Base-by-base conservation (phyloP, 1,284 basidiomycete species). In the Meira nashicola region DNA sequence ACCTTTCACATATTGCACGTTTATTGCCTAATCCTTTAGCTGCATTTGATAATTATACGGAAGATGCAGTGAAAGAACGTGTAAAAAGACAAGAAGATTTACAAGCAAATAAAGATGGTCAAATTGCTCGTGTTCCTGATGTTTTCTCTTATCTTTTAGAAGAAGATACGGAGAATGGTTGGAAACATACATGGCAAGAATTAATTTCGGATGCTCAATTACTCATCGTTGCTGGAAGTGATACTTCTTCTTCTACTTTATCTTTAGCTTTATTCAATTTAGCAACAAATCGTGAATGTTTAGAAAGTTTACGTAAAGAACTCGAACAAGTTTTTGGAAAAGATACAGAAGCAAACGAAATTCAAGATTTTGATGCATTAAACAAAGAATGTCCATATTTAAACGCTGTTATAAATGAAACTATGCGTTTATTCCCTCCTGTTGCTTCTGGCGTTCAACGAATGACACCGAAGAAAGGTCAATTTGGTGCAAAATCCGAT, bases 331-430 rank as follows among this genome's bases (percentile, higher is more conserved):
- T 53, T 14, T 53, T 53, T 53, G 50, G 50, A 23, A n/a, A 25
- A 6, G 47, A 50, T 21, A n/a, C 10, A 2, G 47, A n/a, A 50
- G 14, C 21, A 6, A 21, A n/a, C 5, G 47, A 50, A 50, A 14
- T n/a, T 15, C 15, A 50, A n/a, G 50, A 53, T 17, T 38, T 53
- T 53, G 50, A 53, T 33, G 12, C 12, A 15, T 33, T 53, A 14
- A 33, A 17, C 23, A 53, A 53, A 25, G 50, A 53, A 3, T 53
- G 50, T 23, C 38, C n/a, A 61, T 0, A 39, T 60, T 61, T 68
- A 21, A 66, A 63, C 19, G 66, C 66, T 25, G 19, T 60, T 25
- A 63, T 68, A 62, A 61, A 66, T 46, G 66, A 68, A 46, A 49
- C 66, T 19, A 39, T 68, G 0, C 53, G 66, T 14, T 49, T 68